A percentile compares a stretch with the other conserved stretches of the same genome.
Conservation (phyloP, 1,284 basidiomycete species). For the Cryptococcus wingfieldii region DNA sequence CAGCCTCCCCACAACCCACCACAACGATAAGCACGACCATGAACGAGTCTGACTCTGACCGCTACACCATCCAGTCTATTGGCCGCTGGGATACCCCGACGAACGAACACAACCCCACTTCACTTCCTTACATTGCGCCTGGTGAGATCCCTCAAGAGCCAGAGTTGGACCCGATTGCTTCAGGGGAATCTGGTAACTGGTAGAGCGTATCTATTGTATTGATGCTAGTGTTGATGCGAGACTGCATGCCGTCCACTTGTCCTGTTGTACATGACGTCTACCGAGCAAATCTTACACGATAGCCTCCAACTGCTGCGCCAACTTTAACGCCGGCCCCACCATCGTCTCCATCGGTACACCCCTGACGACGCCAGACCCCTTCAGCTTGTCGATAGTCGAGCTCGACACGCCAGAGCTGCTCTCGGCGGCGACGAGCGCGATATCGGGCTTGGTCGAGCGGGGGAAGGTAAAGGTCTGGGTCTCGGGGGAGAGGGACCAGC, state of each 20-base stretch:
- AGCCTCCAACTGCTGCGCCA: constrained; percentile 48
- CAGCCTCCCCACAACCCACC: not conserved
- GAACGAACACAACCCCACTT: not conserved
- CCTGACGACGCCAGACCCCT: constrained; percentile 31
- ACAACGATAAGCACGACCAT: not conserved
- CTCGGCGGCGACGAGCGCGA: constrained; percentile 19
- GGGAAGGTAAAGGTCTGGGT: constrained; percentile 43
- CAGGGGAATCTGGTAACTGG: not conserved
- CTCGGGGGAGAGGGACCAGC: constrained; percentile 44
- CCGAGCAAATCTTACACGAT: constrained; percentile 34
- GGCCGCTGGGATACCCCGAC: not conserved
- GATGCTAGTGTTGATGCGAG: no score
- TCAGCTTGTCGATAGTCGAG: constrained; percentile 14
- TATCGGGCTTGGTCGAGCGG: constrained; percentile 22
- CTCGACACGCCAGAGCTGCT: constrained; percentile 6
- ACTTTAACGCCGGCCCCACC: constrained; percentile 44
- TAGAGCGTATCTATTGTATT: no score
- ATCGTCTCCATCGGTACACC: constrained; percentile 42
- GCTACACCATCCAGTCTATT: not conserved
- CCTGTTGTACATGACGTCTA: not conserved
- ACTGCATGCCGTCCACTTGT: no score
- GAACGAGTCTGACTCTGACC: not conserved
- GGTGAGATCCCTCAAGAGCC: not conserved
- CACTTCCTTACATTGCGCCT: not conserved
- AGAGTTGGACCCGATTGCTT: not conserved